These are phyloP conservation scores for Ogataea polymorpha DNA, from an alignment of 805 yeast species.

Conservation along the genomic window DNA sequence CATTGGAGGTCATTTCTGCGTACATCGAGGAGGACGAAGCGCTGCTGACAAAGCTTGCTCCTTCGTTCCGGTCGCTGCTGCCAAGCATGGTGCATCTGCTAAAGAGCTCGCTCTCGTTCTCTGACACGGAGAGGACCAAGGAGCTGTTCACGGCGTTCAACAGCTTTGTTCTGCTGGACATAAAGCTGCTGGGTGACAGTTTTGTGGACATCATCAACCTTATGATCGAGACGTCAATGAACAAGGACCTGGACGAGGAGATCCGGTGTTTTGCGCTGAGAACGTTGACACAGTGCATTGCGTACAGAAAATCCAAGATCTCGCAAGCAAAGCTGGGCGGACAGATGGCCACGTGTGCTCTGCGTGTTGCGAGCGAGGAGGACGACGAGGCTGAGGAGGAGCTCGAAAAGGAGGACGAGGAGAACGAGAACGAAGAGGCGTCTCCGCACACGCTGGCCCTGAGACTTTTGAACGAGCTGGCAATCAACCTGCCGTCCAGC, in stretches of 20 bases:
- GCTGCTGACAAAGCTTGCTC: constrained; percentile 39
- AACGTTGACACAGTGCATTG: constrained; percentile 74
- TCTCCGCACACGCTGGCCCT: constrained; percentile 75
- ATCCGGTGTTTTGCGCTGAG: constrained; percentile 79
- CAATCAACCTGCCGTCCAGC: constrained; percentile 85
- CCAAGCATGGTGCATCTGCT: constrained; percentile 82
- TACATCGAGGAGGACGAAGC: constrained; percentile 60
- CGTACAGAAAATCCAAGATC: constrained; percentile 78
- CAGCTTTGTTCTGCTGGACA: constrained; percentile 71
- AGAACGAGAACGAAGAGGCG: constrained; percentile 90
- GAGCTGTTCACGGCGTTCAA: constrained; percentile 82
- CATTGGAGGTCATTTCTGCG: constrained; percentile 68
- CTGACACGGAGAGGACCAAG: constrained; percentile 70
- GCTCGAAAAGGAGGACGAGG: constrained; percentile 77
- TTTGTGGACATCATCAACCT: constrained; percentile 66
- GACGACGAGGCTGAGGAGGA: constrained; percentile 76
- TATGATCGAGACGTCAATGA: constrained; percentile 71
- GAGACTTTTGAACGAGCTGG: constrained; percentile 72
- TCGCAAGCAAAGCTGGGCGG: constrained; percentile 82
- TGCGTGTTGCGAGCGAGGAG: constrained; percentile 74
- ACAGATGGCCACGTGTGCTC: constrained; percentile 66
- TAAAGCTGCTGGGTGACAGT: constrained; percentile 73
- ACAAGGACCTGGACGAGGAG: constrained; percentile 70
- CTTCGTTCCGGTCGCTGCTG: constrained; percentile 58
- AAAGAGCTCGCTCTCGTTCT: constrained; percentile 64